Percentiles rank a stretch among this genome's conserved stretches.
Conservation (phyloP, 805 yeast species). For the Priceomyces castillae region DNA sequence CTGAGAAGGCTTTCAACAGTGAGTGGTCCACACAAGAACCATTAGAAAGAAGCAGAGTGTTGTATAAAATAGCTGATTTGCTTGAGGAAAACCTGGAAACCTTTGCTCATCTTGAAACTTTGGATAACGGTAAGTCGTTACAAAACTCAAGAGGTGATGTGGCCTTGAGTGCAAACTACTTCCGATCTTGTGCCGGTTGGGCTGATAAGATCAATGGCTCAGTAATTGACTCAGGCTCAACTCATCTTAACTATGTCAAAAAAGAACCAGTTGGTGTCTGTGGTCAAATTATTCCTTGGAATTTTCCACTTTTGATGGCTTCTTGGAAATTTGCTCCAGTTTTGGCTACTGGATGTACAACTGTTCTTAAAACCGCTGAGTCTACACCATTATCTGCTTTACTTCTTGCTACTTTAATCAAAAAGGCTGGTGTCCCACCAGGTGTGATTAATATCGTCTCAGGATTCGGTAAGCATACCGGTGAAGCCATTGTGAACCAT, state of each 20-base stretch:
- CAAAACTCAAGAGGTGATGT: conserved; percentile 73
- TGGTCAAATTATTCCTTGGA: conserved; percentile 97
- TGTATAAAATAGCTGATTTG: conserved; percentile 73
- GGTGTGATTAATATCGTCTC: conserved; percentile 88
- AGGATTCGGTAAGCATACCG: conserved; percentile 84
- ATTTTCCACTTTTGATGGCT: conserved; percentile 91
- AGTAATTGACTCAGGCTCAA: conserved; percentile 67
- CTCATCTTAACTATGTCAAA: conserved; percentile 74
- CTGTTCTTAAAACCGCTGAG: conserved; percentile 88
- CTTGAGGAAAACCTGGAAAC: conserved; percentile 69
- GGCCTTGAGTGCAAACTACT: conserved; percentile 60
- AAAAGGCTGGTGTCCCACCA: conserved; percentile 85
- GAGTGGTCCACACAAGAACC: conserved; percentile 72
- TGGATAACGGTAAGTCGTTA: conserved; percentile 87
- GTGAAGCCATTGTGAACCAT: conserved; percentile 76
- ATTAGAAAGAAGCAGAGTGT: conserved; percentile 56
- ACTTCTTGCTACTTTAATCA: conserved; percentile 62
- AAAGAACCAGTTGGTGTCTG: conserved; percentile 94
- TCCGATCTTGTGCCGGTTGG: conserved; percentile 87
- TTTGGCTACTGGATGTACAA: conserved; percentile 83
- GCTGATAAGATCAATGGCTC: conserved; percentile 85
- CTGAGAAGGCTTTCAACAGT: conserved; percentile 64
- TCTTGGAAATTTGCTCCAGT: conserved; percentile 96
- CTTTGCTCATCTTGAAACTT: conserved; percentile 76
- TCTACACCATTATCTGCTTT: conserved; percentile 88